Percentiles rank a stretch among this genome's conserved stretches.
phyloP scores from a whole-genome alignment of 192 early-diverging fungal genomes.

The Gaertneriomyces semiglobifer region DNA sequence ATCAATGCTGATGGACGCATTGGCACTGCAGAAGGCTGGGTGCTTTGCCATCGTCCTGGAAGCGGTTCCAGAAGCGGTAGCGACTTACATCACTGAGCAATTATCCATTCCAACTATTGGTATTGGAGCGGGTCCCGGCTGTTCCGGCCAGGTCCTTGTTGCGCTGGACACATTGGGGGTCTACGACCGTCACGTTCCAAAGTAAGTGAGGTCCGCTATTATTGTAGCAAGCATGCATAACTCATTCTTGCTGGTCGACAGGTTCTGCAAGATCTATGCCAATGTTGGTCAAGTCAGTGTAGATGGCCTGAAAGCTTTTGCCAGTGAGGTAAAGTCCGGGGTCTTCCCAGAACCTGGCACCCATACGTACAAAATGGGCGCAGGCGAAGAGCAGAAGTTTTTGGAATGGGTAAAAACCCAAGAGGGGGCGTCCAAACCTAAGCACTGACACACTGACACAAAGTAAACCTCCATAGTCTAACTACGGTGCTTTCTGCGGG shows the following conservation, averaged over 20 bases:
- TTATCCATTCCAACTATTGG: constrained; percentile 91
- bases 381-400: constrained; percentile 49
- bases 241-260: constrained; percentile 16
- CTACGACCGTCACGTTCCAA: constrained; percentile 87
- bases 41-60: constrained; percentile 90
- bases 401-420: constrained; percentile 29
- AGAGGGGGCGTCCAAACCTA: not conserved
- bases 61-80: constrained; percentile 87
- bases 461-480: no score
- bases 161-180: constrained; percentile 86
- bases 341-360: constrained; percentile 68
- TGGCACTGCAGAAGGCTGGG: constrained; percentile 86
- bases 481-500: no score
- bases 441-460: no score
- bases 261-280: constrained; percentile 87
- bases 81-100: constrained; percentile 72
- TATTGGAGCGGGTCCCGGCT: constrained; percentile 86
- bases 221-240: not conserved
- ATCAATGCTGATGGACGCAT: constrained; percentile 77
- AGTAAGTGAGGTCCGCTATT: constrained; percentile 43
- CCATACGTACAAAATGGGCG: constrained; percentile 78
- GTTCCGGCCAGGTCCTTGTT: constrained; percentile 94
- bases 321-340: constrained; percentile 69
- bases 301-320: constrained; percentile 69
- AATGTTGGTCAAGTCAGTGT: constrained; percentile 70